Evolutionary conservation across 148 eudicot genomes (phyloP), one percentile per base, ranked within the genome.

Genomic region (Cornus controversa): DNA sequence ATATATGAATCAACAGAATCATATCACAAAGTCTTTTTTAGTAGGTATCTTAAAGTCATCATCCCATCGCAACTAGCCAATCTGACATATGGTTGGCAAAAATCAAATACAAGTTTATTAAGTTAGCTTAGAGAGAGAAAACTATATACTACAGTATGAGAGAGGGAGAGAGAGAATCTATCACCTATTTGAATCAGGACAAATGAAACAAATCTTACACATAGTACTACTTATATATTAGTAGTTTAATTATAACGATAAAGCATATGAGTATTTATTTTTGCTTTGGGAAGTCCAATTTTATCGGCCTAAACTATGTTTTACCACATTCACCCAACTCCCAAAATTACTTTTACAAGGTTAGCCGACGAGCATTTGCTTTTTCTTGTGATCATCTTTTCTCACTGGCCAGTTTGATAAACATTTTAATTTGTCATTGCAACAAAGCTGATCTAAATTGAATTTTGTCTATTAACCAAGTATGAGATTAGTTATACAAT

Each of bases 121-220:
- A 40, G 45, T 8, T 9, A 40, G n/a, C 28, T 25, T 53, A 28
- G 36, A 28, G 24, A 14, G 14, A 16, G 16, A 47, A 16, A 54
- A 5, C 64, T 11, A 13, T 2, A 8, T 10, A n/a, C 31, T 50
- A 74, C 31, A 36, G 50, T 23, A 23, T 22, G 25, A 23, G 40
- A 7, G 42, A 5, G 10, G 8, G 18, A 3, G 11, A 0, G 75
- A 62, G 69, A 60, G 84, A 78, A 74, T 82, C 84, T 63, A 29
- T 27, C 26, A 77, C 66, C 73, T 24, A 67, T 73, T 78, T 82
- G 84, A 82, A 82, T 73, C 75, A 67, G 77, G 84, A 82, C 84
- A 77, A 78, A 69, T 57, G 58, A 62, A 82, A 58, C 66, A 82
- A 73, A 60, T 65, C 57, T 50, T 50, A 11, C 57, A 16, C 57